phyloP scores from a whole-genome alignment of 768 basidiomycete genomes.

The Tulasnella sp. region DNA sequence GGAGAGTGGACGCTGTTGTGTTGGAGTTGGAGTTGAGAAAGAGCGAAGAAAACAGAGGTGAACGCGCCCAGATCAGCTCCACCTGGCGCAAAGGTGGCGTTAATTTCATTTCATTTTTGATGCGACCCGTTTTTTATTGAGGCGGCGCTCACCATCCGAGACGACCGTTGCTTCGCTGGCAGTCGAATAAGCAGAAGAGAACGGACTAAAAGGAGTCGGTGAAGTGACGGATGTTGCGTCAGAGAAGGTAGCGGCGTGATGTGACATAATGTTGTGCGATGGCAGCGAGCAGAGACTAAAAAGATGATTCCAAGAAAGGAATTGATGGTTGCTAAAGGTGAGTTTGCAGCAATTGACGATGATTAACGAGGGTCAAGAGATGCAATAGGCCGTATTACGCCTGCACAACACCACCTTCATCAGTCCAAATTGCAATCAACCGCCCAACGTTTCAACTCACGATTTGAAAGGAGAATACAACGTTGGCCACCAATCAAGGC shows the following conservation, averaged over 20 bases:
- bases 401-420: not conserved
- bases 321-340: not conserved
- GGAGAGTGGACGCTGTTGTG: constrained; percentile 11
- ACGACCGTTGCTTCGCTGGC: constrained; percentile 16
- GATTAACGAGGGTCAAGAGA: not conserved
- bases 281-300: not conserved
- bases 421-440: too few relatives aligned
- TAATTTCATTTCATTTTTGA: not conserved
- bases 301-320: not conserved
- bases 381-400: not conserved
- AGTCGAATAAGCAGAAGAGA: constrained; percentile 17
- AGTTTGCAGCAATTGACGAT: not conserved
- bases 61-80: constrained; percentile 19
- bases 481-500: too few relatives aligned
- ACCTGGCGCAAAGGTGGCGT: constrained; percentile 3
- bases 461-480: too few relatives aligned
- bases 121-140: not conserved
- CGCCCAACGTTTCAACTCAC: too few relatives aligned
- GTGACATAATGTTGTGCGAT: not conserved
- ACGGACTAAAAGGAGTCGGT: constrained; percentile 18
- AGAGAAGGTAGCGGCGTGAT: constrained; percentile 8
- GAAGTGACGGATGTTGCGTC: constrained; percentile 13
- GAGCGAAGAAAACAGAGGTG: constrained; percentile 17
- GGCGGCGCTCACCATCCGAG: constrained; percentile 10
- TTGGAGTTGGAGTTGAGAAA: constrained; percentile 17